These are phyloP conservation scores for Lachancea fermentati DNA, from an alignment of 805 yeast genomes.

Conservation along the genomic window DNA sequence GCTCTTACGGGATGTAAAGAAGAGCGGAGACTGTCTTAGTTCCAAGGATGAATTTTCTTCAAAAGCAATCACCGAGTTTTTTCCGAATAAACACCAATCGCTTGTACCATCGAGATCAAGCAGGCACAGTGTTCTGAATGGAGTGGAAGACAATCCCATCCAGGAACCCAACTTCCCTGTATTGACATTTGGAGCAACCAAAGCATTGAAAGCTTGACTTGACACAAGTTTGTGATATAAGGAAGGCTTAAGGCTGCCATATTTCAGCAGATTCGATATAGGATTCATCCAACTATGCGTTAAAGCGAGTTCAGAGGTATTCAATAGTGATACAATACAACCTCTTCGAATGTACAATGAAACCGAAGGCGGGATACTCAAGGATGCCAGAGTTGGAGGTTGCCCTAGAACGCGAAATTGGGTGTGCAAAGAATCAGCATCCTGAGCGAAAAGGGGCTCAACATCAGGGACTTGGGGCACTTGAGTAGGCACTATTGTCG, in stretches of 20 bases:
- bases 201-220: constrained; percentile 15
- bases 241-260: constrained; percentile 19
- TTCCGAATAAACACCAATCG: constrained; percentile 31
- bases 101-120: constrained; percentile 20
- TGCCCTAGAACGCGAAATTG: constrained; percentile 20
- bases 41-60: constrained; percentile 27
- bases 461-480: constrained; percentile 14
- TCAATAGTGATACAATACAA: constrained; percentile 24
- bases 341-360: constrained; percentile 25
- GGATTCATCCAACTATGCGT: constrained; percentile 20
- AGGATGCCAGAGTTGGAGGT: constrained; percentile 24
- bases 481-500: constrained; percentile 19
- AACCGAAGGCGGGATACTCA: constrained; percentile 16
- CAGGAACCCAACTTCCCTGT: constrained; percentile 2
- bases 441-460: constrained; percentile 14
- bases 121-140: constrained; percentile 18
- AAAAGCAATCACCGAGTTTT: constrained; percentile 25
- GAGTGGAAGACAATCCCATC: constrained; percentile 16
- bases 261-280: constrained; percentile 18
- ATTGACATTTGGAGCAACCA: constrained; percentile 24
- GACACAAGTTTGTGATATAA: constrained; percentile 18
- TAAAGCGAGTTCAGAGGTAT: constrained; percentile 10
- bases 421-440: constrained; percentile 11
- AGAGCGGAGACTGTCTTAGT: constrained; percentile 12
- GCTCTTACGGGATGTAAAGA: constrained; percentile 3